phyloP scores from a whole-genome alignment of 352 stramenopile genomes.

The Phytophthora uliginosa region DNA sequence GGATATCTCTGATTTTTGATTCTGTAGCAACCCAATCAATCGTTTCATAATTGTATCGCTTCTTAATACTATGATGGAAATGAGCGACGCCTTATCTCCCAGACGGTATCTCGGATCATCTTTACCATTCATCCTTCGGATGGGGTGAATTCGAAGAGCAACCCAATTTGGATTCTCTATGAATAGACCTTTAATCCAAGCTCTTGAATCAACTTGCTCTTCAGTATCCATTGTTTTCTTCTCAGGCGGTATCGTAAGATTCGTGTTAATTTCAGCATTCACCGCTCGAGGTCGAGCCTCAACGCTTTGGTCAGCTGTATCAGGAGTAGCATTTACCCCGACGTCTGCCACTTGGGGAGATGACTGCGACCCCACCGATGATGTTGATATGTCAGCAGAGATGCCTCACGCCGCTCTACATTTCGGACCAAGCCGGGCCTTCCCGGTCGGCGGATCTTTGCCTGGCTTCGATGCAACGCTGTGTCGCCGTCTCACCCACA shows the following conservation, averaged over 20 bases:
- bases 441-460: too few species aligned
- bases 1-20: slow-evolving; percentile 8
- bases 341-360: too few species aligned
- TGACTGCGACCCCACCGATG: too few species aligned
- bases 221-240: slow-evolving; percentile 17
- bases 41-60: slow-evolving; percentile 1
- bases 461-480: too few species aligned
- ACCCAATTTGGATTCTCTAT: slow-evolving; percentile 11
- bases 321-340: too few species aligned
- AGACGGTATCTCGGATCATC: slow-evolving; percentile 14
- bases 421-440: too few species aligned
- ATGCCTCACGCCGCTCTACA: too few species aligned
- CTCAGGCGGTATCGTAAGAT: not conserved
- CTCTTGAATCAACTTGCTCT: slow-evolving; percentile 12
- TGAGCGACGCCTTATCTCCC: not conserved
- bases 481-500: too few species aligned
- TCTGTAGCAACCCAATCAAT: slow-evolving; percentile 16
- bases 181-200: slow-evolving; percentile 20
- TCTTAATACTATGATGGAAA: not conserved
- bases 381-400: too few species aligned
- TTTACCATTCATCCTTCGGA: slow-evolving; percentile 7
- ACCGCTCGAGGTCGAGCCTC: too few species aligned
- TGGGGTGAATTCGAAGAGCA: slow-evolving; percentile 2
- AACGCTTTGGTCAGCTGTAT: too few species aligned
- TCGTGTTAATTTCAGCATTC: not conserved